Conservation (phyloP, 2,329 filamentous ascomycete species). For the Ceratocystis papillata region DNA sequence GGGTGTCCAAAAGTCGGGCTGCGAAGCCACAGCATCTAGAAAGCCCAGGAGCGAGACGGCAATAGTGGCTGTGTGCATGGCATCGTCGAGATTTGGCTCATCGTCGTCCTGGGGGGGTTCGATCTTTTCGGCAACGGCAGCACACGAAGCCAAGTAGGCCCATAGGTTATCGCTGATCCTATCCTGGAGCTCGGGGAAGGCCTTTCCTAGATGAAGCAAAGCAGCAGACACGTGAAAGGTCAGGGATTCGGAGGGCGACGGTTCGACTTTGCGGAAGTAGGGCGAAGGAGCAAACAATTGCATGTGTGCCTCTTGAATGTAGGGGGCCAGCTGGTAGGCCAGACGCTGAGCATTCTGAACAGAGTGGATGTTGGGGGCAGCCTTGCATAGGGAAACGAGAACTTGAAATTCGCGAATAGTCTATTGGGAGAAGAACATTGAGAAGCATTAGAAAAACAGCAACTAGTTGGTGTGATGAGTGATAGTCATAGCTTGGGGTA, state of each 20-base stretch:
- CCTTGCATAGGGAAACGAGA: constrained; percentile 80
- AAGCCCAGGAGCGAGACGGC: constrained; percentile 84
- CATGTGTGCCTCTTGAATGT: constrained; percentile 72
- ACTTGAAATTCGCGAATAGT: constrained; percentile 85
- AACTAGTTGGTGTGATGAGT: not conserved
- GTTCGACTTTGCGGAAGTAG: constrained; percentile 70
- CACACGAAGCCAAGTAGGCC: constrained; percentile 62
- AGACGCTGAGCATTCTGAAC: constrained; percentile 65
- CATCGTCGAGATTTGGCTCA: constrained; percentile 52
- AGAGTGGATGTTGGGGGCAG: constrained; percentile 63
- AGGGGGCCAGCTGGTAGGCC: constrained; percentile 66
- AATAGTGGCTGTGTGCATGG: constrained; percentile 60
- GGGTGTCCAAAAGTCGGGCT: constrained; percentile 70
- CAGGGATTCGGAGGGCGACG: constrained; percentile 78
- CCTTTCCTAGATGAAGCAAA: constrained; percentile 66
- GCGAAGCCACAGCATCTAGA: constrained; percentile 65
- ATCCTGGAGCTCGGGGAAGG: constrained; percentile 58
- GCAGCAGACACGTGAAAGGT: constrained; percentile 69
- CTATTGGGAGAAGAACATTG: constrained; percentile 37
- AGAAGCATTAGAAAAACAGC: not conserved
- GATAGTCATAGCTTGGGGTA: constrained; percentile 8
- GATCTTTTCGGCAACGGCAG: constrained; percentile 47
- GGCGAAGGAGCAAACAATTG: constrained; percentile 72
- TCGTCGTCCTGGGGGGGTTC: constrained; percentile 44
- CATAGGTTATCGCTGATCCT: constrained; percentile 56